A percentile compares a stretch with the other conserved stretches of the same genome.
Conservation (phyloP, 768 basidiomycete genomes). For the Epithele typhae region DNA sequence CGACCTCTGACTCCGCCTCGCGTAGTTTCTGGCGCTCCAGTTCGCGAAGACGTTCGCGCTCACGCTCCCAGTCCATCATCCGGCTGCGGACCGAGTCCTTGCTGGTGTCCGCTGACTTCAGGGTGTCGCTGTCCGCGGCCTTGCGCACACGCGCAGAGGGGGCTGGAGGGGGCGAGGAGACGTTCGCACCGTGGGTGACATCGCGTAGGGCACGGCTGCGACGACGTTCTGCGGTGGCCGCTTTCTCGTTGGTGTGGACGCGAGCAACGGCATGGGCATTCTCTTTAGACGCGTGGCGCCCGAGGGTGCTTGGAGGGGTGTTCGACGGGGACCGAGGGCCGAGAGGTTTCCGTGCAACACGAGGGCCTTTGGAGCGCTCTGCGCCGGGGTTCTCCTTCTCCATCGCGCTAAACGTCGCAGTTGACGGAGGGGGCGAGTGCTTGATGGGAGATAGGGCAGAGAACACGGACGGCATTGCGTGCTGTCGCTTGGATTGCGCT, state of each 20-base stretch:
- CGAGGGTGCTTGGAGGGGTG: slow-evolving; percentile 12
- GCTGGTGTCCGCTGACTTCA: slow-evolving; percentile 6
- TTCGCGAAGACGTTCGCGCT: slow-evolving; percentile 64
- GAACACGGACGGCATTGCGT: slow-evolving; percentile 17
- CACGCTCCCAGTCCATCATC: slow-evolving; percentile 74
- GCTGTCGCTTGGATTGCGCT: slow-evolving; percentile 8
- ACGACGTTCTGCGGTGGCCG: slow-evolving; percentile 13
- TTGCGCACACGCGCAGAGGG: slow-evolving; percentile 2
- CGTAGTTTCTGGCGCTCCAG: slow-evolving; percentile 58
- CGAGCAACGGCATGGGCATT: slow-evolving; percentile 4
- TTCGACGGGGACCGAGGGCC: slow-evolving; percentile 24
- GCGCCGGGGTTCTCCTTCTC: slow-evolving; percentile 16
- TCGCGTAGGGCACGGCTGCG: slow-evolving; percentile 16
- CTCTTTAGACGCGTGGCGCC: slow-evolving; percentile 11
- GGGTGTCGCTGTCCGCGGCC: background rate
- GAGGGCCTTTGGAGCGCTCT: slow-evolving; percentile 10
- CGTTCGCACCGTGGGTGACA: slow-evolving; percentile 15
- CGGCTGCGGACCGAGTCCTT: slow-evolving; percentile 44
- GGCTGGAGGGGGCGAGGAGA: background rate
- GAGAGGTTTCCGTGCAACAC: slow-evolving; percentile 23
- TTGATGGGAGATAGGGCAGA: slow-evolving; percentile 21
- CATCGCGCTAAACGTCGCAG: background rate
- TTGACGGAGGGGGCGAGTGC: slow-evolving; percentile 10
- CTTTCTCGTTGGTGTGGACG: background rate
- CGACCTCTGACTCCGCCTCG: slow-evolving; percentile 50